Percentiles rank a stretch among this genome's conserved stretches.
phyloP scores from a whole-genome alignment of 2,329 filamentous ascomycete species.

The Pestalotiopsis sp. region DNA sequence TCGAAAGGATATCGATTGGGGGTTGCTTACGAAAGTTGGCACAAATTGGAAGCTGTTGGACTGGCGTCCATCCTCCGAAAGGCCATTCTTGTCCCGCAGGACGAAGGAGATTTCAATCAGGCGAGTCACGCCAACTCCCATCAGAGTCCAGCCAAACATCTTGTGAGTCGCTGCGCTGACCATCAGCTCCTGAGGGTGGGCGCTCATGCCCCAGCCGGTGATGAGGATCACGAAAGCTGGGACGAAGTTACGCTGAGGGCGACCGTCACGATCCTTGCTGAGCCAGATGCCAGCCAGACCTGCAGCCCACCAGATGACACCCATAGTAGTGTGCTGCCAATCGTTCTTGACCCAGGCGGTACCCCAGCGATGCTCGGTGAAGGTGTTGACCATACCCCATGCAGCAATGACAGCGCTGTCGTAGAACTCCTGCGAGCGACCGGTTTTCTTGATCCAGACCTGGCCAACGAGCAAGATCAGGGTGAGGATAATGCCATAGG shows the following conservation, averaged over 20 bases:
- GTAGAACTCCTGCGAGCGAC: slow-evolving; percentile 94
- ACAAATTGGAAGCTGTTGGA: slow-evolving; percentile 72
- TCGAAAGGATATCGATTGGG: neutral
- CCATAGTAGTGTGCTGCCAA: slow-evolving; percentile 98
- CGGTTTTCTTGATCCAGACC: slow-evolving; percentile 78
- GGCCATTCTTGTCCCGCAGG: slow-evolving; percentile 68
- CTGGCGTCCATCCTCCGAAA: slow-evolving; percentile 68
- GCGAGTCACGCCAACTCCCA: slow-evolving; percentile 81
- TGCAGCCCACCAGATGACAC: slow-evolving; percentile 97
- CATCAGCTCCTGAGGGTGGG: slow-evolving; percentile 81
- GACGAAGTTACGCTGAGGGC: slow-evolving; percentile 89
- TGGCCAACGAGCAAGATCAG: slow-evolving; percentile 88
- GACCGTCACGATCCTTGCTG: slow-evolving; percentile 78
- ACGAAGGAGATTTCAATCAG: slow-evolving; percentile 93
- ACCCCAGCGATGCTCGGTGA: slow-evolving; percentile 97
- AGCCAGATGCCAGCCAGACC: slow-evolving; percentile 92
- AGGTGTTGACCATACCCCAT: slow-evolving; percentile 98
- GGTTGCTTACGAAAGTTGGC: slow-evolving; percentile 65
- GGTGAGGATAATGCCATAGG: slow-evolving; percentile 84
- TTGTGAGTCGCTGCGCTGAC: slow-evolving; percentile 86
- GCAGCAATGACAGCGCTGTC: slow-evolving; percentile 88
- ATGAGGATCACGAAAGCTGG: slow-evolving; percentile 88
- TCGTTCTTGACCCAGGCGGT: slow-evolving; percentile 88
- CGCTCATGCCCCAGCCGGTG: slow-evolving; percentile 95
- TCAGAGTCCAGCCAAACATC: slow-evolving; percentile 92